Percentiles rank a stretch among this genome's conserved stretches.
Evolutionary conservation across 1,139 yeast genomes (phyloP).

Genomic region (Sugiyamaella neomexicana): DNA sequence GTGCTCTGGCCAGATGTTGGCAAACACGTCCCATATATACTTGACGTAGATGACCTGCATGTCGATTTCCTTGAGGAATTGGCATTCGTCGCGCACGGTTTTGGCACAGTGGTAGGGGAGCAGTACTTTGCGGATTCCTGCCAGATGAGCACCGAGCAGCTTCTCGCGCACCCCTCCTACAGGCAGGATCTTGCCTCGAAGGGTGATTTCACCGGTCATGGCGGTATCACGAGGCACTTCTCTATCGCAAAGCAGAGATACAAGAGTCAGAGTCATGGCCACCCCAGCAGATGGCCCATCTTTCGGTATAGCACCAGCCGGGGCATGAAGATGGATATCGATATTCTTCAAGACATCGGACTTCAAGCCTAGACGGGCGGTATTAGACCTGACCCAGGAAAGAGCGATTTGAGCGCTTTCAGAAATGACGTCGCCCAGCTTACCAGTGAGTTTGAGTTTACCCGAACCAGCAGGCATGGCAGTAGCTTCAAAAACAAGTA

Average conservation of each 20-base stretch:
- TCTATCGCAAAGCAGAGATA: constrained; percentile 66
- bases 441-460: constrained; percentile 71
- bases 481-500: constrained; percentile 76
- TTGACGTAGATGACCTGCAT: constrained; percentile 63
- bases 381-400: constrained; percentile 67
- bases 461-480: constrained; percentile 55
- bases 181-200: constrained; percentile 81
- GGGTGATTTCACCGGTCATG: constrained; percentile 92
- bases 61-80: constrained; percentile 52
- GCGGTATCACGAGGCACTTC: constrained; percentile 73
- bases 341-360: constrained; percentile 47
- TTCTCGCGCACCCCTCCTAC: constrained; percentile 91
- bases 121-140: constrained; percentile 60
- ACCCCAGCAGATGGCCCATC: constrained; percentile 96
- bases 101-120: constrained; percentile 71
- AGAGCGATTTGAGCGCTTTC: constrained; percentile 83
- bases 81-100: constrained; percentile 64
- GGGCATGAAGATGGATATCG: constrained; percentile 82
- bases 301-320: constrained; percentile 83
- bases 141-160: constrained; percentile 78
- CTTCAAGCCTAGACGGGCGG: constrained; percentile 42
- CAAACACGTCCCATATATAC: constrained; percentile 76
- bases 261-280: constrained; percentile 78
- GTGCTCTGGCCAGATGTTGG: constrained; percentile 55
- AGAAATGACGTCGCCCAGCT: constrained; percentile 77